A percentile compares a stretch with the other conserved stretches of the same genome.
Evolutionary conservation across 1,284 basidiomycete genomes (phyloP).

Genomic region (Ceratobasidium sp.): DNA sequence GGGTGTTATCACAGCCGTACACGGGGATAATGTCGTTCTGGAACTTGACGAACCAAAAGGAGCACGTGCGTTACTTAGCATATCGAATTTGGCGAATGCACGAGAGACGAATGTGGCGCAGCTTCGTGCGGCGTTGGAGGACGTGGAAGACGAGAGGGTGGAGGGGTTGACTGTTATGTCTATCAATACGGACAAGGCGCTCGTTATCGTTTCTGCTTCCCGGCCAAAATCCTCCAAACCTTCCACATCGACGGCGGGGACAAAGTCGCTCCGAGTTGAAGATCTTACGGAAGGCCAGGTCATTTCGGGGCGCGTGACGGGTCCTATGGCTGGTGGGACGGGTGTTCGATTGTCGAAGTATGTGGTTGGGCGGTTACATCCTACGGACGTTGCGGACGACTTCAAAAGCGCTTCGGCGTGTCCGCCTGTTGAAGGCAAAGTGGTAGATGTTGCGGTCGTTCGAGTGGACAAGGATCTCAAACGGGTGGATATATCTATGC

Average conservation of each 20-base stretch:
- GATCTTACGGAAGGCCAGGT: slow-evolving; percentile 73
- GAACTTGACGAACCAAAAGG: slow-evolving; percentile 71
- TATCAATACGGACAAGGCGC: slow-evolving; percentile 86
- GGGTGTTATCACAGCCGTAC: slow-evolving; percentile 79
- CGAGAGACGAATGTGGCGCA: slow-evolving; percentile 75
- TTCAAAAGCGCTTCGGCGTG: slow-evolving; percentile 63
- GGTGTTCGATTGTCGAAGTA: slow-evolving; percentile 77
- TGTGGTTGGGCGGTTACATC: slow-evolving; percentile 79
- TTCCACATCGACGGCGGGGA: background rate
- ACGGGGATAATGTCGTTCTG: slow-evolving; percentile 84
- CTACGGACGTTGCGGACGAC: slow-evolving; percentile 85
- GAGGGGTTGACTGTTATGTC: slow-evolving; percentile 87
- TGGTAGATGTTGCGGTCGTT: slow-evolving; percentile 77
- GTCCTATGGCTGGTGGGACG: slow-evolving; percentile 70
- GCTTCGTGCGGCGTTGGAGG: slow-evolving; percentile 72
- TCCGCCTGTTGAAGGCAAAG: slow-evolving; percentile 69
- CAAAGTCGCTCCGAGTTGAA: slow-evolving; percentile 12
- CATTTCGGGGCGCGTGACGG: slow-evolving; percentile 77
- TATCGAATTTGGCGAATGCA: slow-evolving; percentile 89
- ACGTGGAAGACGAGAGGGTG: slow-evolving; percentile 78
- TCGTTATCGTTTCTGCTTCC: slow-evolving; percentile 80
- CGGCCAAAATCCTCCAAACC: slow-evolving; percentile 56
- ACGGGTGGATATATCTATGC: slow-evolving; percentile 80
- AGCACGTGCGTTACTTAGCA: slow-evolving; percentile 83
- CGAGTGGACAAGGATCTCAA: slow-evolving; percentile 72